phyloP scores from a whole-genome alignment of 805 yeast genomes.

The Sugiyamaella floridensis region DNA sequence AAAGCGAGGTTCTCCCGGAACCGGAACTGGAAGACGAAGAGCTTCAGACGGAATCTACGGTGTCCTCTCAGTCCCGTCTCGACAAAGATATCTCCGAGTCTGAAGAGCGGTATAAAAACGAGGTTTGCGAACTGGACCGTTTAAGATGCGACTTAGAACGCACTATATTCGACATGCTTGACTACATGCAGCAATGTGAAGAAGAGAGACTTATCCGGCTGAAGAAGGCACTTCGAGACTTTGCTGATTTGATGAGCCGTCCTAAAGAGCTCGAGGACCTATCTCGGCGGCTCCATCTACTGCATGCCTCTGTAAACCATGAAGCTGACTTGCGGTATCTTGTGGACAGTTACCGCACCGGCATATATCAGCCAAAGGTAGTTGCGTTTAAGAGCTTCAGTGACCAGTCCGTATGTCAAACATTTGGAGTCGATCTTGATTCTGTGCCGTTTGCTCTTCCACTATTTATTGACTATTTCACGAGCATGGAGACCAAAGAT shows the following conservation, averaged over 20 bases:
- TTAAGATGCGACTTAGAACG: conserved; percentile 65
- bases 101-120: conserved; percentile 47
- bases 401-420: conserved; percentile 48
- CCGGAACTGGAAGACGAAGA: background rate
- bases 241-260: conserved; percentile 47
- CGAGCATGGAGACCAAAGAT: conserved; percentile 14
- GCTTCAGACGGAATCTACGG: background rate
- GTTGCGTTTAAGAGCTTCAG: conserved; percentile 67
- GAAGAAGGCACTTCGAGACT: conserved; percentile 59
- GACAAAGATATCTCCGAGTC: conserved; percentile 42
- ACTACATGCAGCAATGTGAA: conserved; percentile 70
- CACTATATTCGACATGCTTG: conserved; percentile 53
- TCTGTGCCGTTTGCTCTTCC: conserved; percentile 60
- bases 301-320: conserved; percentile 53
- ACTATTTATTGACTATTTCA: conserved; percentile 48
- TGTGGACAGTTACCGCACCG: conserved; percentile 58
- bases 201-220: conserved; percentile 60
- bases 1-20: background rate
- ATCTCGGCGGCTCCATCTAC: conserved; percentile 11
- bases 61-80: background rate
- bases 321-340: conserved; percentile 52
- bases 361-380: conserved; percentile 65
- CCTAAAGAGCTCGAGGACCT: conserved; percentile 22
- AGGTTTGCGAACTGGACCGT: conserved; percentile 52
- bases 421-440: conserved; percentile 71